Conservation (phyloP, 2,329 filamentous ascomycete genomes). For the Mollisiaceae sp. region DNA sequence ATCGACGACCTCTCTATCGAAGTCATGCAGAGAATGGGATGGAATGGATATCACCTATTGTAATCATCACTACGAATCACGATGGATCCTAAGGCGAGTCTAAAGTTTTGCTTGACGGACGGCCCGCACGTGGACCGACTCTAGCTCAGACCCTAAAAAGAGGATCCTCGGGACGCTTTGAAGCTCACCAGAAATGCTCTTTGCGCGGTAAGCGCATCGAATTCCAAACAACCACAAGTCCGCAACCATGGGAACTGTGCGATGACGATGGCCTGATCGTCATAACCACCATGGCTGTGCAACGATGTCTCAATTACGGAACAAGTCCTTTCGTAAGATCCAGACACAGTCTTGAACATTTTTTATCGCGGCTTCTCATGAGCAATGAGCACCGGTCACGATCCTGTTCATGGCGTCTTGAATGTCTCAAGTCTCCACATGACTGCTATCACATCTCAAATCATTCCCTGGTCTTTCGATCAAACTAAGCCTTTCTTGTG, state of each 20-base stretch:
- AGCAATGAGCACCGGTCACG: neutral
- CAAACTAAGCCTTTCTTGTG: slow-evolving; percentile 2
- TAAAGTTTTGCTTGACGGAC: neutral
- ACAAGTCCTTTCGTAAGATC: neutral
- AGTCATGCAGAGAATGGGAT: neutral
- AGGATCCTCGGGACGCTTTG: slow-evolving; percentile 19
- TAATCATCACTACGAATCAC: neutral
- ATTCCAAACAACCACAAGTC: neutral
- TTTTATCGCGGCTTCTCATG: neutral
- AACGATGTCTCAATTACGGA: neutral
- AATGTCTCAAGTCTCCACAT: slow-evolving; percentile 15
- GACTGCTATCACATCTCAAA: slow-evolving; percentile 20
- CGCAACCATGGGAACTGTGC: neutral
- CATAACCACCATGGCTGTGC: neutral
- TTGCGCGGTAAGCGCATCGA: slow-evolving; percentile 8
- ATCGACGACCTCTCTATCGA: neutral
- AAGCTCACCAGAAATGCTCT: slow-evolving; percentile 2
- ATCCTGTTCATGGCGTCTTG: slow-evolving; percentile 14
- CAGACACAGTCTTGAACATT: slow-evolving; percentile 8
- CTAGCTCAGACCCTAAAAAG: slow-evolving; percentile 23
- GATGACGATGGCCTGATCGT: slow-evolving; percentile 1
- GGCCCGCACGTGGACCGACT: slow-evolving; percentile 18
- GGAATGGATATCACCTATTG: neutral
- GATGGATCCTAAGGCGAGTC: slow-evolving; percentile 1
- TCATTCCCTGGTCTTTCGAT: slow-evolving; percentile 4